phyloP scores from a whole-genome alignment of 2,329 filamentous ascomycete species.

The Pseudocercospora crystallina region DNA sequence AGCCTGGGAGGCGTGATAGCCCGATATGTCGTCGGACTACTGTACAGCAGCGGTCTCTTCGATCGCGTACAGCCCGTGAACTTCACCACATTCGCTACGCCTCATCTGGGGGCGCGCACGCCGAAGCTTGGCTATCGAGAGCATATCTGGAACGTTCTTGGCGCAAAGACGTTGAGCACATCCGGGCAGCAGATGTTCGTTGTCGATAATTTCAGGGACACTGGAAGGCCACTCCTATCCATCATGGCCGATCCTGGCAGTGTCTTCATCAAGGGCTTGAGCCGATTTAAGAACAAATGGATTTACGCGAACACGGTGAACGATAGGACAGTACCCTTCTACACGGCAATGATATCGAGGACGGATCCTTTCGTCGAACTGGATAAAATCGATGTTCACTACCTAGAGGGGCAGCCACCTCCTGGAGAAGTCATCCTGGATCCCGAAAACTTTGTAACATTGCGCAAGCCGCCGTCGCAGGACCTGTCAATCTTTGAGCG shows the following conservation, averaged over 20 bases:
- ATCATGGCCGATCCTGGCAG: conserved; percentile 80
- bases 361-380: conserved; percentile 74
- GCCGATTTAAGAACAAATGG: conserved; percentile 71
- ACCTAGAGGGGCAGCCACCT: conserved; percentile 66
- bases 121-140: conserved; percentile 44
- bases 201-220: conserved; percentile 81
- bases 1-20: conserved; percentile 84
- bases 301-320: conserved; percentile 87
- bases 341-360: conserved; percentile 75
- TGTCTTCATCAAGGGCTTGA: conserved; percentile 79
- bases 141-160: conserved; percentile 71
- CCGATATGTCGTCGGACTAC: conserved; percentile 79
- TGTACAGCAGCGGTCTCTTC: conserved; percentile 78
- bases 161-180: conserved; percentile 74
- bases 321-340: conserved; percentile 77
- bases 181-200: conserved; percentile 86
- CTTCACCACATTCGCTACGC: conserved; percentile 89
- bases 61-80: conserved; percentile 81
- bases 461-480: conserved; percentile 31
- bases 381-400: conserved; percentile 69
- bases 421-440: conserved; percentile 74
- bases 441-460: conserved; percentile 58
- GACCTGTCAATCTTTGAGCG: conserved; percentile 23
- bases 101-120: conserved; percentile 59
- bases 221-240: conserved; percentile 74